Conservation (phyloP, 768 basidiomycete genomes). For the Royoungia palumana region DNA sequence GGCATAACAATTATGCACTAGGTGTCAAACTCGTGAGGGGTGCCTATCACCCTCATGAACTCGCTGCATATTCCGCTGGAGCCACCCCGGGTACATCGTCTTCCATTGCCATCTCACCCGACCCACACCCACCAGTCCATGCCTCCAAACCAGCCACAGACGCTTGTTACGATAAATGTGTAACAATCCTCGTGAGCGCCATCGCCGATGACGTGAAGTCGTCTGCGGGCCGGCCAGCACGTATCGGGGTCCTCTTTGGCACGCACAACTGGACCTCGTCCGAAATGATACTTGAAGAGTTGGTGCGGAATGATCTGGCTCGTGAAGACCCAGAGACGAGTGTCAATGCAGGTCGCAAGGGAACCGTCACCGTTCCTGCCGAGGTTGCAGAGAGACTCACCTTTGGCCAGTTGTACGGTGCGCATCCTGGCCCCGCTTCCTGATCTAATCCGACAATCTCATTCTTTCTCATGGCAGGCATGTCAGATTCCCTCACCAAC, state of each 20-base stretch:
- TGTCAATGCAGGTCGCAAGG: constrained; percentile 17
- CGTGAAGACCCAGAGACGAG: constrained; percentile 16
- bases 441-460: neutral
- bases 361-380: constrained; percentile 42
- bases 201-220: constrained; percentile 50
- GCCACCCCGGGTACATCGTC: constrained; percentile 18
- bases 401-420: constrained; percentile 84
- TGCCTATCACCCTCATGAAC: constrained; percentile 83
- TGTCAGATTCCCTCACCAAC: constrained; percentile 81
- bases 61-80: constrained; percentile 38
- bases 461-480: constrained; percentile 46
- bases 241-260: constrained; percentile 72
- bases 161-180: constrained; percentile 63
- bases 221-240: constrained; percentile 11
- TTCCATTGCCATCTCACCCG: constrained; percentile 51
- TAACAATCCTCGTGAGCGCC: constrained; percentile 49
- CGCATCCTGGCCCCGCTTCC: constrained; percentile 13
- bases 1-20: constrained; percentile 62
- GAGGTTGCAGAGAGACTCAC: constrained; percentile 63
- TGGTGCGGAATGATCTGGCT: constrained; percentile 53
- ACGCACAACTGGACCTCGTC: constrained; percentile 83
- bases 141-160: constrained; percentile 68
- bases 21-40: constrained; percentile 93
- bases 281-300: constrained; percentile 54
- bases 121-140: constrained; percentile 66